Evolutionary conservation across 495 filamentous ascomycete genomes (phyloP).

Genomic region (Podospora sp.): DNA sequence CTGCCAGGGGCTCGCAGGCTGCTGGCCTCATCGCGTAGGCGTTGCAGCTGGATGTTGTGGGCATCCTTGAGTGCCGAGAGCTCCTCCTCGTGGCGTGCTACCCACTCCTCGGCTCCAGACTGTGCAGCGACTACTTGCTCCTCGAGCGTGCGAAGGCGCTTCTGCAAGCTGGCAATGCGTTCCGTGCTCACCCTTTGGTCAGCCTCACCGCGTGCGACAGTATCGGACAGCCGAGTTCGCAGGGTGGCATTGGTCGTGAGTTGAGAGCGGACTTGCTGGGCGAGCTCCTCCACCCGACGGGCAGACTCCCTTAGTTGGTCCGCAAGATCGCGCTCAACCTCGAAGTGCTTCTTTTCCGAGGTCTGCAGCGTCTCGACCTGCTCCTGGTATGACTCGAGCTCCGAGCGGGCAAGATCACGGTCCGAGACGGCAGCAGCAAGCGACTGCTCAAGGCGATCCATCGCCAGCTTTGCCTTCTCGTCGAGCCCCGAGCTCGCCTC

Average conservation of each 20-base stretch:
- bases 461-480: conserved; percentile 57
- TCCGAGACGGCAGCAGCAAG: conserved; percentile 71
- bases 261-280: conserved; percentile 73
- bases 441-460: conserved; percentile 64
- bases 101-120: conserved; percentile 80
- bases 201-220: conserved; percentile 81
- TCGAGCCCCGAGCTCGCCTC: conserved; percentile 49
- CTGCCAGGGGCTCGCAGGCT: conserved; percentile 45
- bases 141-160: conserved; percentile 75
- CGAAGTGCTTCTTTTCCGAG: conserved; percentile 64
- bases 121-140: conserved; percentile 83
- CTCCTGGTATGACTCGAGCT: conserved; percentile 60
- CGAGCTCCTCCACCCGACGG: conserved; percentile 74
- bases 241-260: conserved; percentile 74
- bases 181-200: conserved; percentile 77
- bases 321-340: conserved; percentile 63
- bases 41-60: conserved; percentile 75
- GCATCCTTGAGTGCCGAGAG: conserved; percentile 71
- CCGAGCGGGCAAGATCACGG: conserved; percentile 65
- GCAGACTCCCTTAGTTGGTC: conserved; percentile 70
- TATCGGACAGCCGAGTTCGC: conserved; percentile 78
- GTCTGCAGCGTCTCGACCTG: conserved; percentile 64
- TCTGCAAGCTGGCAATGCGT: conserved; percentile 82
- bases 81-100: conserved; percentile 84
- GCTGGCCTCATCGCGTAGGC: conserved; percentile 59